These are phyloP conservation scores for Zygotorulaspora chibaensis DNA, from an alignment of 805 yeast species.

Conservation along the genomic window DNA sequence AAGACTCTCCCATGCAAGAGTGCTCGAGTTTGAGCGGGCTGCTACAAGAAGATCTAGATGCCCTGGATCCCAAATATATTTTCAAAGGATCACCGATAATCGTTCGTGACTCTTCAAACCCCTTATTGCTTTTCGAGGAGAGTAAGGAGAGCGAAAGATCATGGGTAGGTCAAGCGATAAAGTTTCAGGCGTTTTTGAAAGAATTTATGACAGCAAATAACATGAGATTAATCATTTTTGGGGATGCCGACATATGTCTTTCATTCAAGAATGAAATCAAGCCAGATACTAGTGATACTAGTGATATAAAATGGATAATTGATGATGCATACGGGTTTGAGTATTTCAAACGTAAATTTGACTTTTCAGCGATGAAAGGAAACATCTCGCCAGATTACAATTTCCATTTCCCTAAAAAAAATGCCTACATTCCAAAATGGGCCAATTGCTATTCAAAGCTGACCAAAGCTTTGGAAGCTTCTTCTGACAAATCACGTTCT, in stretches of 20 bases:
- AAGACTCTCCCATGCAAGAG: slow-evolving; percentile 45
- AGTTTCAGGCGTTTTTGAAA: slow-evolving; percentile 36
- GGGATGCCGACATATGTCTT: slow-evolving; percentile 19
- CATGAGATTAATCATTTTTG: slow-evolving; percentile 35
- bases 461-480: slow-evolving; percentile 11
- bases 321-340: slow-evolving; percentile 47
- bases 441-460: slow-evolving; percentile 22
- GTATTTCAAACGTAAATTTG: slow-evolving; percentile 28
- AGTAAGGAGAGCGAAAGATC: slow-evolving; percentile 32
- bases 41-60: slow-evolving; percentile 38
- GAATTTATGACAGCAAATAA: slow-evolving; percentile 31
- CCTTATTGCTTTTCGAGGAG: slow-evolving; percentile 26
- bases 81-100: slow-evolving; percentile 39
- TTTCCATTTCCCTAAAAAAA: slow-evolving; percentile 14
- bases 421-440: slow-evolving; percentile 16
- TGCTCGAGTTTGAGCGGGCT: slow-evolving; percentile 39
- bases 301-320: not conserved
- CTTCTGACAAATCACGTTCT: slow-evolving; percentile 22
- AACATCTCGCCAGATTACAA: not conserved
- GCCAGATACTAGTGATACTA: too few species aligned
- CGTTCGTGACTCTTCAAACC: slow-evolving; percentile 18
- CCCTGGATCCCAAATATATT: slow-evolving; percentile 38
- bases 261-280: not conserved
- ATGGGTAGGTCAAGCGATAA: slow-evolving; percentile 42
- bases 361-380: slow-evolving; percentile 1